phyloP scores from a whole-genome alignment of 73 alveolate genomes.

The Breviolum minutum region DNA sequence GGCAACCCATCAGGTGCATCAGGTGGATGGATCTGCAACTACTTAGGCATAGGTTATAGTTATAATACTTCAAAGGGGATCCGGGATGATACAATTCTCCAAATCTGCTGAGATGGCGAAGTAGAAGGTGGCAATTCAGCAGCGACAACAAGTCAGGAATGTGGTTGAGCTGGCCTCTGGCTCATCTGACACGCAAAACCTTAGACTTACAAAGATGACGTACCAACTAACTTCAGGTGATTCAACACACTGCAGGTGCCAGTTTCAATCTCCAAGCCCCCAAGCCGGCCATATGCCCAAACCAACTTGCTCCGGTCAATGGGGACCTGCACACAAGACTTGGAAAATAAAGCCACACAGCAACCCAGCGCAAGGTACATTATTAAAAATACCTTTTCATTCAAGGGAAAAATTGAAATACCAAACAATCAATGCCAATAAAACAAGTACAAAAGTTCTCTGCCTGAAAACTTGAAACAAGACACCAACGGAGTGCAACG shows the following conservation, averaged over 20 bases:
- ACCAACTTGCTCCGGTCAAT: constrained; percentile 71
- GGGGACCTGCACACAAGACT: constrained; percentile 13
- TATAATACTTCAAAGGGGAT: neutral
- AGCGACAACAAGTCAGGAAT: neutral
- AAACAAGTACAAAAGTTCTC: no score
- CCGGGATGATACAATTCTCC: neutral
- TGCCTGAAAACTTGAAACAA: neutral
- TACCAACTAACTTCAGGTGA: neutral
- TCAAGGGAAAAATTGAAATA: neutral
- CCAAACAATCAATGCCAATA: no score
- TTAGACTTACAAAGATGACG: neutral
- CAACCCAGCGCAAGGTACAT: no score
- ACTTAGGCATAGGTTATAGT: no score
- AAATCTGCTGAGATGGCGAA: neutral
- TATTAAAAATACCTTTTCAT: neutral
- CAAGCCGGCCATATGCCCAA: constrained; percentile 82
- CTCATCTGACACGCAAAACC: constrained; percentile 88
- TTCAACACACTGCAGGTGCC: neutral
- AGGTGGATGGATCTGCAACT: no score
- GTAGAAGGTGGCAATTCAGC: no score
- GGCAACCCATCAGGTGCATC: no score
- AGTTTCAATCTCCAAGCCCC: neutral
- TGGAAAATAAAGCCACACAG: neutral
- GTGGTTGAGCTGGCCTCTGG: constrained; percentile 42
- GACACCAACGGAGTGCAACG: constrained; percentile 86